Evolutionary conservation across 768 basidiomycete species (phyloP), one percentile per base, ranked within the genome.

Genomic region (Hysterangium stoloniferum): DNA sequence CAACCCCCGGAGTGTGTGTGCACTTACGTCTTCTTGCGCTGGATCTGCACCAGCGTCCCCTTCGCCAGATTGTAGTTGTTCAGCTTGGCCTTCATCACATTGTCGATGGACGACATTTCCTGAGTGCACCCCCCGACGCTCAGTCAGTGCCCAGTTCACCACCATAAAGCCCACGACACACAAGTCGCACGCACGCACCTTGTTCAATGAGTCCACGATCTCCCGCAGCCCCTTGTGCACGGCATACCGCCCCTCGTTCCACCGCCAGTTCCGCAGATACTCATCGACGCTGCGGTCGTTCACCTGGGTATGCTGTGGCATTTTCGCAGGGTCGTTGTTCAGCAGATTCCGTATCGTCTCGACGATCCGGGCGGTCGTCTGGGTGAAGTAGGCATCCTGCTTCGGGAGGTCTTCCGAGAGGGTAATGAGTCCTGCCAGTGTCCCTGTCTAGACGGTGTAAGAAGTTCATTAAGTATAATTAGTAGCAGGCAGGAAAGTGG

Each of bases 81-180:
- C 34, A 92, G 69, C 67, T 96, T 97, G 35, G 80, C 72, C 71
- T 95, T 95, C 78, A 96, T 87, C 33, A 87, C 82, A 61, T 86
- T 88, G 66, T 99, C 96, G 55, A 98, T 92, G 19, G 90, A 91
- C 20, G 73, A 73, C 81, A 95, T 90, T 74, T 98, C 96, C 94
- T 94, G 61, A n/a, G n/a, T n/a, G n/a, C 25, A 47, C 44, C n/a
- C 25, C n/a, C 45, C 47, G 52, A 25, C 48, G 53, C 27, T 15
- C n/a, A n/a, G n/a, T n/a, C n/a, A n/a, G 28, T 42, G 37, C 42
- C 31, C 29, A 5, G 34, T 40, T 19, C 45, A 45, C 34, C 37
- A 42, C 42, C 37, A 37, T 38, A 36, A 33, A 43, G n/a, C 11
- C 12, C 20, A 17, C 20, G 24, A 32, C 24, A 11, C 22, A 22